Evolutionary conservation across 169 alveolate species (phyloP).

Genomic region (Plasmodium ovale): DNA sequence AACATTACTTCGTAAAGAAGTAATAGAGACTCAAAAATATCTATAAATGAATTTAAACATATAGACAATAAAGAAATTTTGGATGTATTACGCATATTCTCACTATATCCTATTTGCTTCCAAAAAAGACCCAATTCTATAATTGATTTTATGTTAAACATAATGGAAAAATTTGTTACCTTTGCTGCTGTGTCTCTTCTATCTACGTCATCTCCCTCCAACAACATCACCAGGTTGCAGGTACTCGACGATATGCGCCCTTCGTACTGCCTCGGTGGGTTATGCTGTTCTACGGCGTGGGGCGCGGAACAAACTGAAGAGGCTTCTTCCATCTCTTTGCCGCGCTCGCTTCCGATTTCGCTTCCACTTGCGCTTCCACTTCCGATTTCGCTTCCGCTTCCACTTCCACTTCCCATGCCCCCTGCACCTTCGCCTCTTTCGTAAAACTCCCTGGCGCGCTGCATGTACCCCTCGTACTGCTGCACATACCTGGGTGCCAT

Average conservation of each 20-base stretch:
- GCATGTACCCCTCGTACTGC: constrained; percentile 5
- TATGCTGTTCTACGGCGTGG: no score
- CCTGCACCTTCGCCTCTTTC: not conserved
- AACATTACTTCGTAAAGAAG: constrained; percentile 78
- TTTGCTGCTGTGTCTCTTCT: constrained; percentile 22
- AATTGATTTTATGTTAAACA: constrained; percentile 76
- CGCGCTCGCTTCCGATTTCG: not conserved
- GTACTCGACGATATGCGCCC: constrained; percentile 65
- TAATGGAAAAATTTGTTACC: constrained; percentile 45
- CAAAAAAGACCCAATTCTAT: constrained; percentile 76
- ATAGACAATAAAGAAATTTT: constrained; percentile 77
- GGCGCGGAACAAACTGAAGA: no score
- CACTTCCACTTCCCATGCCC: not conserved
- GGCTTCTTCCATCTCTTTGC: no score
- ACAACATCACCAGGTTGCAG: constrained; percentile 46
- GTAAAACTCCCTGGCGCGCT: not conserved
- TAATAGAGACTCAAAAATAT: constrained; percentile 79
- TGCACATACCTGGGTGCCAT: not conserved
- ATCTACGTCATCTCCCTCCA: constrained; percentile 72
- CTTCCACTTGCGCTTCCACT: not conserved
- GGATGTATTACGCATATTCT: constrained; percentile 47
- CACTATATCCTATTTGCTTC: constrained; percentile 67
- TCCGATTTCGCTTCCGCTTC: not conserved
- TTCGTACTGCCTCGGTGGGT: constrained; percentile 13
- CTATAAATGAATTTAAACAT: constrained; percentile 79